phyloP scores from a whole-genome alignment of 805 yeast genomes.

The Yamadazyma scolyti region DNA sequence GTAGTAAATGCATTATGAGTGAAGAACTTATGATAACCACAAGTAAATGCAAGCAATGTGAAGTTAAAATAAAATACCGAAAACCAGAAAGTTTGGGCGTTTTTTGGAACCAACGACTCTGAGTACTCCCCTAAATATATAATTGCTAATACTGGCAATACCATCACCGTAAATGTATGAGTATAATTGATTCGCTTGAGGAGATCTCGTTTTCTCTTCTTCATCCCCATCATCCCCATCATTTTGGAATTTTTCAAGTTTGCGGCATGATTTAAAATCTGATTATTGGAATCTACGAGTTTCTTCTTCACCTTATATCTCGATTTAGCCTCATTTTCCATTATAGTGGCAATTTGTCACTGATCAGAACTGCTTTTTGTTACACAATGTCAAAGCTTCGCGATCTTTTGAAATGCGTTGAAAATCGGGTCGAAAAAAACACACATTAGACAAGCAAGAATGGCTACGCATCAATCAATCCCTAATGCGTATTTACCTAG shows the following conservation, averaged over 20 bases:
- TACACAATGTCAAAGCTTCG: too few species aligned
- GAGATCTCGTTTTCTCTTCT: slow-evolving; percentile 32
- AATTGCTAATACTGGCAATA: slow-evolving; percentile 29
- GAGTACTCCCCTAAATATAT: slow-evolving; percentile 19
- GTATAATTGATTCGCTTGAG: slow-evolving; percentile 33
- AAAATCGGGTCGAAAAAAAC: not conserved
- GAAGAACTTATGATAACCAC: slow-evolving; percentile 42
- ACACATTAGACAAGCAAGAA: not conserved
- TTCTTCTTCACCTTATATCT: slow-evolving; percentile 12
- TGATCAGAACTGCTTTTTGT: too few species aligned
- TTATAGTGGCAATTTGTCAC: too few species aligned
- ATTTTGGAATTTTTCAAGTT: slow-evolving; percentile 25
- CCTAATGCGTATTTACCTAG: slow-evolving; percentile 2
- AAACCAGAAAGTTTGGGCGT: slow-evolving; percentile 23
- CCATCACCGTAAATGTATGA: slow-evolving; percentile 27
- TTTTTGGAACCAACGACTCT: slow-evolving; percentile 22
- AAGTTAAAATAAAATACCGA: slow-evolving; percentile 29
- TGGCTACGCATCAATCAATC: slow-evolving; percentile 8
- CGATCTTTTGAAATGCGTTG: not conserved
- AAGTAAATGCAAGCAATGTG: slow-evolving; percentile 37
- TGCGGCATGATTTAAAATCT: slow-evolving; percentile 19
- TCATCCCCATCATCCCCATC: slow-evolving; percentile 32
- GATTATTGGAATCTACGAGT: slow-evolving; percentile 6
- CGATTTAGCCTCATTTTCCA: not conserved
- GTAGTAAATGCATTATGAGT: slow-evolving; percentile 37